Conservation (phyloP, 2,329 filamentous ascomycete species). For the Claviceps citrina region DNA sequence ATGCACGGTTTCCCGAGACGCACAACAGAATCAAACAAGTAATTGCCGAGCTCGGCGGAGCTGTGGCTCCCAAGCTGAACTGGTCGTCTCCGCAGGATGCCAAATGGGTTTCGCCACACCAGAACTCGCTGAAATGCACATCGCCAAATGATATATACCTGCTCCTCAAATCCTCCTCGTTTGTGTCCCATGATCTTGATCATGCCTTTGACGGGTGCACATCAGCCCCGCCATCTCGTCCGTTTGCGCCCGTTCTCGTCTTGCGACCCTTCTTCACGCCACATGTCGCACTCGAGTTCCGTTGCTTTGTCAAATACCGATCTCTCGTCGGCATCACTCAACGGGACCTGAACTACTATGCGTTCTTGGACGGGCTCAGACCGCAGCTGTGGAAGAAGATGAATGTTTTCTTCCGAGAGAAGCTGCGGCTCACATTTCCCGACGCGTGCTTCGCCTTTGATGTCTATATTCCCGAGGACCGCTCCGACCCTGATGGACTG, state of each 20-base stretch:
- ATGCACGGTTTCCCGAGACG: constrained; percentile 50
- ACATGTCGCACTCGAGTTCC: constrained; percentile 84
- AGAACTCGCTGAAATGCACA: constrained; percentile 84
- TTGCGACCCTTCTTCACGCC: constrained; percentile 77
- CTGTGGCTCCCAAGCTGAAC: constrained; percentile 84
- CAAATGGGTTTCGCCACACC: constrained; percentile 69
- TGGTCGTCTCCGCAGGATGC: constrained; percentile 97
- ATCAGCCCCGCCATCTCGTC: constrained; percentile 22
- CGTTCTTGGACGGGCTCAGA: constrained; percentile 55
- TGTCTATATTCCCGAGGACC: constrained; percentile 68
- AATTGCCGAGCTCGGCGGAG: constrained; percentile 69
- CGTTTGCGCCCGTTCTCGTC: constrained; percentile 63
- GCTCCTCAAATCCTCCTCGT: constrained; percentile 84
- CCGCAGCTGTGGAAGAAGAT: constrained; percentile 53
- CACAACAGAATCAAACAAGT: constrained; percentile 62
- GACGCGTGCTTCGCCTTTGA: constrained; percentile 81
- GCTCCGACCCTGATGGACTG: constrained; percentile 39
- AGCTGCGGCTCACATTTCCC: constrained; percentile 61
- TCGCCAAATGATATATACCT: constrained; percentile 85
- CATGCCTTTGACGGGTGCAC: constrained; percentile 70
- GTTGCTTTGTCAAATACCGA: constrained; percentile 80
- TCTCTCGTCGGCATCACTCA: constrained; percentile 73
- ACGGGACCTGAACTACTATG: constrained; percentile 78
- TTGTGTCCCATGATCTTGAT: constrained; percentile 84
- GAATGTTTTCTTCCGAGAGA: constrained; percentile 59